Evolutionary conservation across 805 yeast species (phyloP).

Genomic region (Nakazawaea holstii): DNA sequence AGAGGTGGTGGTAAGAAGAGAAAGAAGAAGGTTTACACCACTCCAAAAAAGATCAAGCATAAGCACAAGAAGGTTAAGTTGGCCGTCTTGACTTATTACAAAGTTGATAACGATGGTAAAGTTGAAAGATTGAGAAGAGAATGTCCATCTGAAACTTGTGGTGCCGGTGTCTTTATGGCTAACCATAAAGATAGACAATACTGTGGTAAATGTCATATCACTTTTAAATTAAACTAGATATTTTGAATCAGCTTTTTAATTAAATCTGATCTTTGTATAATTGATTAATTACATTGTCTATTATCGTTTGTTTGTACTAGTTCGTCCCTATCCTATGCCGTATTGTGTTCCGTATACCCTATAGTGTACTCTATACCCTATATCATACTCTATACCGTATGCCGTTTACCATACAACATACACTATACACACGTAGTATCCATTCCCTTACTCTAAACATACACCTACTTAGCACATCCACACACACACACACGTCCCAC

Average conservation of each 20-base stretch:
- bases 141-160: slow-evolving; percentile 89
- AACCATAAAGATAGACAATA: slow-evolving; percentile 97
- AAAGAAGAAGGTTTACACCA: slow-evolving; percentile 99
- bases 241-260: not conserved
- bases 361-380: too few species aligned
- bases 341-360: too few species aligned
- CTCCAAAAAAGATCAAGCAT: slow-evolving; percentile 99
- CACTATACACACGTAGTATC: too few species aligned
- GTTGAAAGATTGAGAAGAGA: slow-evolving; percentile 98
- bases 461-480: too few species aligned
- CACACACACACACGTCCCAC: too few species aligned
- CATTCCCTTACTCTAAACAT: too few species aligned
- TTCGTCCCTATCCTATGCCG: too few species aligned
- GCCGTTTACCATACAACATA: too few species aligned
- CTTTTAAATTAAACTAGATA: slow-evolving; percentile 52
- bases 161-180: slow-evolving; percentile 99
- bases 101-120: slow-evolving; percentile 97
- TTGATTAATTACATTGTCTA: too few species aligned
- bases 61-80: slow-evolving; percentile 99
- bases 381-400: too few species aligned
- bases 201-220: slow-evolving; percentile 99
- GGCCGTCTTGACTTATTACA: slow-evolving; percentile 99
- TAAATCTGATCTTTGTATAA: too few species aligned
- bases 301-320: too few species aligned
- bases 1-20: slow-evolving; percentile 99